Percentiles rank a stretch among this genome's conserved stretches.
These are phyloP conservation scores for Crithidia acanthocephali DNA, from an alignment of 208 protist genomes.

Conservation along the genomic window DNA sequence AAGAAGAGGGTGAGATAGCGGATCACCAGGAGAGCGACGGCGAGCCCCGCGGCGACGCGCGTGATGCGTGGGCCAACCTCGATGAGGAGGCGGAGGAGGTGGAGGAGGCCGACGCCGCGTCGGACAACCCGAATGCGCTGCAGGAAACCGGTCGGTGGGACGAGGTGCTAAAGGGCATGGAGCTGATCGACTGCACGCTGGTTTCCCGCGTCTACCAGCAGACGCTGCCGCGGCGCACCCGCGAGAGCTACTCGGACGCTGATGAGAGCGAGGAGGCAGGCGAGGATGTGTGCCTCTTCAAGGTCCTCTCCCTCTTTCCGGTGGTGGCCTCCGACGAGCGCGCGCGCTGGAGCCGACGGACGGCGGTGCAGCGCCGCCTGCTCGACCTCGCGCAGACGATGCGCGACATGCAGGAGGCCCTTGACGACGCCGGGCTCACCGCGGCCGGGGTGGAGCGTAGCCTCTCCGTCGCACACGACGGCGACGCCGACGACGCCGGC, in stretches of 20 bases:
- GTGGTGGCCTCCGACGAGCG: conserved; percentile 15
- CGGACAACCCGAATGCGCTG: conserved; percentile 5
- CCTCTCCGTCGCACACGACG: not conserved
- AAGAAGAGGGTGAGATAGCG: not conserved
- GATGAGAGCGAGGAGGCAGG: conserved; percentile 6
- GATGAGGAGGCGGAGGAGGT: conserved; percentile 10
- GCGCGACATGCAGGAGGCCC: conserved; percentile 26
- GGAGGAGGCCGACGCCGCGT: not conserved
- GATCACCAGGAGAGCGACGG: not conserved
- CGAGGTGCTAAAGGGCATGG: conserved; percentile 23
- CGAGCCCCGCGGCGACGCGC: not conserved
- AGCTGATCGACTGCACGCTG: conserved; percentile 32
- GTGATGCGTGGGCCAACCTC: not conserved
- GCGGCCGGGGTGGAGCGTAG: conserved; percentile 4
- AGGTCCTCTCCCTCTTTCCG: conserved; percentile 32
- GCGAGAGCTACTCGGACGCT: not conserved
- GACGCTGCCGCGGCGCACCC: not conserved
- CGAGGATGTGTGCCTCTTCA: conserved; percentile 29
- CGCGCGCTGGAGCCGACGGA: conserved; percentile 20
- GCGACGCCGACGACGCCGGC: too few relatives aligned
- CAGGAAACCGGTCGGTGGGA: conserved; percentile 30
- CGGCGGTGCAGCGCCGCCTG: conserved; percentile 21
- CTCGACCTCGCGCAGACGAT: conserved; percentile 28
- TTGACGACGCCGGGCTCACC: conserved; percentile 30
- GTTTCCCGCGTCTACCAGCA: conserved; percentile 32